Base-by-base conservation (phyloP, 2,329 filamentous ascomycete species). In the Penicillium sp. region DNA sequence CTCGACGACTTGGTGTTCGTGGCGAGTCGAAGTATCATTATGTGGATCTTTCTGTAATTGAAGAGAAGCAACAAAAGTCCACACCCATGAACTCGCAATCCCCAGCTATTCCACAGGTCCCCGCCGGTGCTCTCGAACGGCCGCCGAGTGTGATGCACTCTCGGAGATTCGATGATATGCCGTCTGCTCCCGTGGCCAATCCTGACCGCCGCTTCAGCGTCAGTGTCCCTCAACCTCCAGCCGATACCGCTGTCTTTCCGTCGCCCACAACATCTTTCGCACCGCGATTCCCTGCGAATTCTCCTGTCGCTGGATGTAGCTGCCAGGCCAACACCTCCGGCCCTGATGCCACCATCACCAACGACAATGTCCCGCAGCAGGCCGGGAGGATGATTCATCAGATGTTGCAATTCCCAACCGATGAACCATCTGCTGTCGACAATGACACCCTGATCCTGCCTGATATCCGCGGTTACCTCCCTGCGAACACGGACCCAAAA, bases 21-120 rank as follows among this genome's bases (percentile, higher is more conserved):
- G 92, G 92, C 48, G 90, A 96, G 68, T 98, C 92, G 10, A 98
- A 98, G 62, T 98, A 98, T 62, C 92, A 98, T 65, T 98, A 98
- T 44, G 70, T 73, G 32, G 70, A 73, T 47, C 54, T 73, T 41
- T 68, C 68, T 2, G 62, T 73, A 29, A 65, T 68, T 17, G 66
- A 69, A 39, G 65, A 68, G 42, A 66, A 68, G 40, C 62, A 64
- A 36, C 61, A 64, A 32, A 57, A 58, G 41, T 52, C 50, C n/a
- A 41, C 46, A 5, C 42, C 52, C 6, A 42, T 58, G 30, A 56
- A 50, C 12, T 44, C 53, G 4, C 57, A 58, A 30, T 40, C 53
- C 9, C 45, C 54, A 26, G 42, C 50, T 11, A 53, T 50, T 22
- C 20, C 48, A 12, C 52, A 45, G 25, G 43, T 43, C 6, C 30